Percentiles rank a stretch among this genome's conserved stretches.
These are phyloP conservation scores for Pharus latifolius DNA, from an alignment of 176 grass and related monocot genomes.

Conservation along the genomic window DNA sequence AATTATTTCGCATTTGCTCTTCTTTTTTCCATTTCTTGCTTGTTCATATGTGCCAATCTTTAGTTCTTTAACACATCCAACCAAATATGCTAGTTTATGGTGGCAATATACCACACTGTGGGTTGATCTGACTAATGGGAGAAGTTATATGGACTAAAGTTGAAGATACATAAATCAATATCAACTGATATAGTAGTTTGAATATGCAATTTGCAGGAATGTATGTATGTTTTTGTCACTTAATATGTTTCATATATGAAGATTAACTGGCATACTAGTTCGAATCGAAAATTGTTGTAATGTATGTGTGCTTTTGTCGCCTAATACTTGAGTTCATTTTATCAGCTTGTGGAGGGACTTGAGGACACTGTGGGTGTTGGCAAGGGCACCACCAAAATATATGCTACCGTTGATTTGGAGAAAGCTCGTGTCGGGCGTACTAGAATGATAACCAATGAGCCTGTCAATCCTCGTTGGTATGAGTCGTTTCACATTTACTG, in stretches of 20 bases:
- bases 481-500: slow-evolving; percentile 77
- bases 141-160: background rate
- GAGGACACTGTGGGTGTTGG: slow-evolving; percentile 40
- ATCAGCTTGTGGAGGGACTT: slow-evolving; percentile 55
- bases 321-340: background rate
- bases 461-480: slow-evolving; percentile 44
- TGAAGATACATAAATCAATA: background rate
- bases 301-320: background rate
- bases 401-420: slow-evolving; percentile 62
- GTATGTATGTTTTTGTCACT: too few relatives aligned
- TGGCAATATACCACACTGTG: too few relatives aligned
- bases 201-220: too few relatives aligned
- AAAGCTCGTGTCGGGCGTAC: slow-evolving; percentile 56
- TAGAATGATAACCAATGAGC: slow-evolving; percentile 29
- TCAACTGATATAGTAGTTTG: too few relatives aligned
- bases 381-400: slow-evolving; percentile 40
- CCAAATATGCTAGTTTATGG: background rate
- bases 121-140: background rate
- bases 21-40: too few relatives aligned
- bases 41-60: background rate
- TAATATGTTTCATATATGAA: too few relatives aligned
- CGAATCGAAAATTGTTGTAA: background rate
- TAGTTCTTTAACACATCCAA: background rate
- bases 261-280: background rate
- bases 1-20: background rate